Conservation (phyloP, 257 asterid genomes). For the Euphrasia confusa region DNA sequence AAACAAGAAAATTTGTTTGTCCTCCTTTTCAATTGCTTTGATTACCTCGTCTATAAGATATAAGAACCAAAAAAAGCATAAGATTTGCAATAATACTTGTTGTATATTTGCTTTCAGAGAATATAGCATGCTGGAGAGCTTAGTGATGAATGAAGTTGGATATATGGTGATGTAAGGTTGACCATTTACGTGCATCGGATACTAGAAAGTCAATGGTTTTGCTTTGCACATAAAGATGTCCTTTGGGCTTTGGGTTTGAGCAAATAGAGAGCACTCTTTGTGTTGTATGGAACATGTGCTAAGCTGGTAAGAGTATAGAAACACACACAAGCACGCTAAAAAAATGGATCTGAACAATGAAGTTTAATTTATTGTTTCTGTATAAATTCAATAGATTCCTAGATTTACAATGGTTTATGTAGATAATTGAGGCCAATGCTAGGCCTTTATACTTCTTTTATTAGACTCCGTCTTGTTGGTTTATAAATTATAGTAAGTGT, state of each 20-base stretch:
- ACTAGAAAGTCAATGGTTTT: not conserved
- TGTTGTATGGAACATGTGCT: conserved; percentile 18
- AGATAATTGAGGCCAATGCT: not conserved
- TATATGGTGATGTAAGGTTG: not conserved
- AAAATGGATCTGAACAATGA: not conserved
- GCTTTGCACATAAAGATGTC: conserved; percentile 13
- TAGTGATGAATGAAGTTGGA: conserved; percentile 10
- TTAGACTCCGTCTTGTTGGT: not conserved
- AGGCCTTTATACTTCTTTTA: not conserved
- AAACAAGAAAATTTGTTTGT: not conserved
- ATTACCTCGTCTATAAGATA: too few relatives aligned
- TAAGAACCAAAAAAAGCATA: too few relatives aligned
- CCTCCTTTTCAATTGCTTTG: not conserved
- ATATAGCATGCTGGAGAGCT: conserved; percentile 8
- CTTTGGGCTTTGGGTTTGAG: not conserved
- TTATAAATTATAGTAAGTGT: not conserved
- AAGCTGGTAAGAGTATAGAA: conserved; percentile 14
- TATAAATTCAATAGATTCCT: not conserved
- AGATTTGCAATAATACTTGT: not conserved
- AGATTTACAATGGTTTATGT: not conserved
- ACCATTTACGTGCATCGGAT: conserved; percentile 9
- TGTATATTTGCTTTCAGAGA: conserved; percentile 8
- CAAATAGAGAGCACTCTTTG: conserved; percentile 16
- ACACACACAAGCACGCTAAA: not conserved
- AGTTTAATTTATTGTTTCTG: not conserved